A percentile compares a stretch with the other conserved stretches of the same genome.
Conservation (phyloP, 345 rosid genomes). For the Gossypium arboreum region DNA sequence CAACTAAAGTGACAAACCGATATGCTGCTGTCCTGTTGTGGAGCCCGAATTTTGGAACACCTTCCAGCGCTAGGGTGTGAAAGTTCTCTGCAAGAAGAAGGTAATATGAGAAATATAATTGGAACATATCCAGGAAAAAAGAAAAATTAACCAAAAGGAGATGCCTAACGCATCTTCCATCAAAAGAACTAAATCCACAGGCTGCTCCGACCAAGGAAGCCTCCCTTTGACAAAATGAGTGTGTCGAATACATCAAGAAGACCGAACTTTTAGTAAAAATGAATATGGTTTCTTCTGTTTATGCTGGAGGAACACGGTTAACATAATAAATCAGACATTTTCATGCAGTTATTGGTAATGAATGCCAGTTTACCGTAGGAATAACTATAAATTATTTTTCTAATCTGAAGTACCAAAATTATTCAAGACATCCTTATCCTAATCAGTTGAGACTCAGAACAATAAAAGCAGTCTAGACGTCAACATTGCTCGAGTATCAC, state of each 20-base stretch:
- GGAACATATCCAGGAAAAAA: neutral
- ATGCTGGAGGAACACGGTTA: no score
- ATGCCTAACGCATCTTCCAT: neutral
- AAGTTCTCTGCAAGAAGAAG: conserved; percentile 59
- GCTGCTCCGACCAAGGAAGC: neutral
- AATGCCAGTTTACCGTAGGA: neutral
- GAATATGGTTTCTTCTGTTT: no score
- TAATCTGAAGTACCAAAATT: conserved; percentile 4
- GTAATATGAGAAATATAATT: conserved; percentile 6
- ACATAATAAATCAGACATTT: neutral
- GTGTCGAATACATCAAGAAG: neutral
- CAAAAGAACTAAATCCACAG: neutral
- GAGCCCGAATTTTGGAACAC: conserved; percentile 76
- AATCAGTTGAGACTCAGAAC: neutral
- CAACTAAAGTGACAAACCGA: conserved; percentile 91
- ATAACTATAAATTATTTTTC: conserved; percentile 7
- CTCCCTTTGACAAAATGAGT: neutral
- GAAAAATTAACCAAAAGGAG: neutral
- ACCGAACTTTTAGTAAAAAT: neutral
- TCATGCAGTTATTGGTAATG: neutral
- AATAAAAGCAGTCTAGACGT: neutral
- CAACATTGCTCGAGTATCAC: conserved; percentile 26
- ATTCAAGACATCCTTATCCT: neutral
- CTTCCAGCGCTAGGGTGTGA: conserved; percentile 88
- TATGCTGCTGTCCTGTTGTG: conserved; percentile 83